phyloP scores from a whole-genome alignment of 2,329 filamentous ascomycete genomes.

The Cladosporium sp. region DNA sequence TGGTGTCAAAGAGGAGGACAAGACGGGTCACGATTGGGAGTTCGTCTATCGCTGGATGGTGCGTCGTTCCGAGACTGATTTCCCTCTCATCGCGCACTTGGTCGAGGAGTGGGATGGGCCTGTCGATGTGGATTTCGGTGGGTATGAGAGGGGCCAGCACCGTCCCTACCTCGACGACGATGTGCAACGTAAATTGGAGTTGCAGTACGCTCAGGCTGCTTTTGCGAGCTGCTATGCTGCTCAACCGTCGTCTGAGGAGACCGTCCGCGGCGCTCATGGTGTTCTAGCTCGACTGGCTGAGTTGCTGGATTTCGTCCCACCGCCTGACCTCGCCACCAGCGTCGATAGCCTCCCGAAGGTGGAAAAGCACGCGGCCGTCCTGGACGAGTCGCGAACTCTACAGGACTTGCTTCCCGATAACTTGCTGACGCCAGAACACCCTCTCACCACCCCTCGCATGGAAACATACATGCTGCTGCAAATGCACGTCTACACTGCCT shows the following conservation, averaged over 20 bases:
- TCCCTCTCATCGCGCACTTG: constrained; percentile 58
- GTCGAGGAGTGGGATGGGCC: constrained; percentile 72
- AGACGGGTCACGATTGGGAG: constrained; percentile 62
- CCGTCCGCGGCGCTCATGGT: constrained; percentile 56
- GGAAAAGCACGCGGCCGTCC: constrained; percentile 32
- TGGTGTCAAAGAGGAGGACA: constrained; percentile 25
- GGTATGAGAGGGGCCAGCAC: constrained; percentile 43
- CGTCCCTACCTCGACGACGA: constrained; percentile 57
- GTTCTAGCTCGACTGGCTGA: constrained; percentile 57
- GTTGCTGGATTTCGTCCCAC: constrained; percentile 58
- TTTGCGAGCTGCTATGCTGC: constrained; percentile 66
- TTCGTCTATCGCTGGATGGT: constrained; percentile 65
- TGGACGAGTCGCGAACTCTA: constrained; percentile 29
- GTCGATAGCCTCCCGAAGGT: constrained; percentile 42
- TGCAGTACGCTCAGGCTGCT: constrained; percentile 62
- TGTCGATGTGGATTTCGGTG: constrained; percentile 64
- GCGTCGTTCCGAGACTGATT: constrained; percentile 54
- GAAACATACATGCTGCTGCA: constrained; percentile 57
- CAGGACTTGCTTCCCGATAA: constrained; percentile 36
- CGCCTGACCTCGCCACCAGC: constrained; percentile 43
- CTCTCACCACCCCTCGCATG: constrained; percentile 58
- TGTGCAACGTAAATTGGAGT: constrained; percentile 56
- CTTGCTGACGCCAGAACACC: constrained; percentile 58
- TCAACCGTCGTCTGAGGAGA: constrained; percentile 55
- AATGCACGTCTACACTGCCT: constrained; percentile 53